Base-by-base conservation (phyloP, 2,329 filamentous ascomycete genomes). In the Fusarium mangiferae region DNA sequence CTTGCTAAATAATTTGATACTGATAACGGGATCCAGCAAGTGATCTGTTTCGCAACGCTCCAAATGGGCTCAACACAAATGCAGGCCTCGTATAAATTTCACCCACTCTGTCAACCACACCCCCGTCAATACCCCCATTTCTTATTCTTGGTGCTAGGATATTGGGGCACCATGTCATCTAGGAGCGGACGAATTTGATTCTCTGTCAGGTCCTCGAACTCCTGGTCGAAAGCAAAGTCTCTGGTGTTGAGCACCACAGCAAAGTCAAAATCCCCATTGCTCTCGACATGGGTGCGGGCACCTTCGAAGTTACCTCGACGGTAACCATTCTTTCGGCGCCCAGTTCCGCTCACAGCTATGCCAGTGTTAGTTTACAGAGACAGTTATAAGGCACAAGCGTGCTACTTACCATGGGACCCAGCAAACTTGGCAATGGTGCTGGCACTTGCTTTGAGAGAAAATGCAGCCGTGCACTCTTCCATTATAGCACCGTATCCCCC, bases 401-500 rank as follows among this genome's bases (percentile, higher is more conserved):
- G 10, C 6, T 20, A 62, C 64, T 65, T 62, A 58, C 74, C 59
- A 11, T 75, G 44, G 10, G 14, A 36, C 3, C 59, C 72, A 6
- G 68, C 41, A 11, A 74, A 76, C 33, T 54, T 68, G 35, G 65
- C 57, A 22, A 76, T 45, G 22, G 49, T 59, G 24, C 66, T 67
- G 14, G 74, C 74, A 35, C 74, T 75, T 26, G 74, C 64, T 8
- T 60, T 56, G 17, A 70, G 60, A 9, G 66, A 64, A 46, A 77
- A 68, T 4, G 57, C 62, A 10, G 72, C 72, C 7, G 55, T 60
- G 7, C 62, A 68, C 22, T 77, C 70, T 46, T 76, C 74, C 35
- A 77, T 77, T n/a, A 77, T 60, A 4, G 54, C 59, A 14, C 74
- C 74, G 10, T 72, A 65, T 18, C 72, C 74, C 41, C 72, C 66